phyloP scores from a whole-genome alignment of 257 asterid species.

The Jasminum sambac region DNA sequence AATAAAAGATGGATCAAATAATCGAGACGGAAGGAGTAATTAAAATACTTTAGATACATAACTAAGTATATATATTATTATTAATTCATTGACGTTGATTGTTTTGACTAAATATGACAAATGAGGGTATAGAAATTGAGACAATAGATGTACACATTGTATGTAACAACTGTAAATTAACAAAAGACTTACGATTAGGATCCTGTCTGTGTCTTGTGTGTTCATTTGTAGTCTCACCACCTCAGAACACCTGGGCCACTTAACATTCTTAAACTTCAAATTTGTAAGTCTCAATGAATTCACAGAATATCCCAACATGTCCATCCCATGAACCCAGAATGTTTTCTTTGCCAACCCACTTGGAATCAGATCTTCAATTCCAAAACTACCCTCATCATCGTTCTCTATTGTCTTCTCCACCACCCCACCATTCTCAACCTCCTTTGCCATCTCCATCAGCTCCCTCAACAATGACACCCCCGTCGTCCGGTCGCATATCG shows the following conservation, averaged over 20 bases:
- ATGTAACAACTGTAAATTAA: background rate
- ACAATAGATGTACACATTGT: too few species aligned
- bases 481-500: slow-evolving; percentile 72
- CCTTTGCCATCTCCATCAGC: slow-evolving; percentile 49
- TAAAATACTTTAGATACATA: too few species aligned
- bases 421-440: slow-evolving; percentile 1
- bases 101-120: too few species aligned
- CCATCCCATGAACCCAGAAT: slow-evolving; percentile 66
- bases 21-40: too few species aligned
- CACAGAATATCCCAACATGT: slow-evolving; percentile 63
- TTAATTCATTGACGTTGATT: too few species aligned
- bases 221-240: slow-evolving; percentile 51
- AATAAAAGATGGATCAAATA: too few species aligned
- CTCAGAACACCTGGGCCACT: slow-evolving; percentile 50
- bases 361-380: slow-evolving; percentile 56
- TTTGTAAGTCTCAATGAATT: slow-evolving; percentile 52
- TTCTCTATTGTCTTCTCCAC: slow-evolving; percentile 21
- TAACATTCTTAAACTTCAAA: slow-evolving; percentile 43
- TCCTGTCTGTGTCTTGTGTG: slow-evolving; percentile 36
- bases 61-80: too few species aligned
- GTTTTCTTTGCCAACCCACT: slow-evolving; percentile 51
- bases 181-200: slow-evolving; percentile 46
- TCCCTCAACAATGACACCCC: slow-evolving; percentile 62
- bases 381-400: slow-evolving; percentile 45
- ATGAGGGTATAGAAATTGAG: too few species aligned